Evolutionary conservation across 495 filamentous ascomycete genomes (phyloP).

Genomic region (Acidomyces sp.): DNA sequence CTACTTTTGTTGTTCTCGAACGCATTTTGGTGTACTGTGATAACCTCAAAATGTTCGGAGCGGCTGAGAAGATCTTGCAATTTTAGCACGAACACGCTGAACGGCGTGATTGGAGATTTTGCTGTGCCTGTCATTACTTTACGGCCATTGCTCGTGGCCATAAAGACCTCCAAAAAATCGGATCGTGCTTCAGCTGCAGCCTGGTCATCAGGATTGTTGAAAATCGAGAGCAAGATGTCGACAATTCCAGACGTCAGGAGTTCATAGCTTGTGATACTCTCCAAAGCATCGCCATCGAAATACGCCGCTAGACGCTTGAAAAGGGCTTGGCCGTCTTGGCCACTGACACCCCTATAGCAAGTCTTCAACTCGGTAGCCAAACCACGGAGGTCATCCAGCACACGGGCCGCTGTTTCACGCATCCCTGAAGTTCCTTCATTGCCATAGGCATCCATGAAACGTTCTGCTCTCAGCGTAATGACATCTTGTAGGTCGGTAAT

Average conservation of each 20-base stretch:
- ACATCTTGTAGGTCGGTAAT: constrained; percentile 55
- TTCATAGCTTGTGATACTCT: constrained; percentile 96
- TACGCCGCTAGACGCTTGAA: constrained; percentile 71
- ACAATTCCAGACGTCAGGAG: constrained; percentile 83
- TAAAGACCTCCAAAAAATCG: constrained; percentile 88
- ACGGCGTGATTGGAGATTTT: constrained; percentile 59
- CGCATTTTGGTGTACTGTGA: constrained; percentile 86
- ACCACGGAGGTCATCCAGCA: constrained; percentile 55
- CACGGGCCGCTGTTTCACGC: constrained; percentile 62
- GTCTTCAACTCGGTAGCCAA: constrained; percentile 57
- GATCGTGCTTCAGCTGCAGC: constrained; percentile 51
- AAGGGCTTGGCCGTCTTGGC: constrained; percentile 44
- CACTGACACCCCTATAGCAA: constrained; percentile 49
- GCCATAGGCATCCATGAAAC: constrained; percentile 73
- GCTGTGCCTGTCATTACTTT: constrained; percentile 48
- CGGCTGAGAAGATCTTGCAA: constrained; percentile 90
- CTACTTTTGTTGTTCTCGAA: constrained; percentile 87
- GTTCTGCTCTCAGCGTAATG: constrained; percentile 61
- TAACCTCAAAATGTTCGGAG: constrained; percentile 94
- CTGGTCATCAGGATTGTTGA: constrained; percentile 44
- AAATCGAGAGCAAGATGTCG: constrained; percentile 64
- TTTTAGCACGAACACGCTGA: constrained; percentile 85
- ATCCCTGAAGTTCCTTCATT: constrained; percentile 53
- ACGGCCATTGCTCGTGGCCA: constrained; percentile 48
- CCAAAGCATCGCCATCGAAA: constrained; percentile 74